Evolutionary conservation across 306 rosid genomes (phyloP).

Genomic region (barrel medic (Medicago truncatula)): MtrunA17r5.0-ANR NC_053045.1:43470001-43470500

Average conservation of each 20-base stretch:
- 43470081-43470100: constrained; percentile 3
- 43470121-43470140: neutral
- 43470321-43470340: neutral
- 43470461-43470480: neutral
- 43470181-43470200: neutral
- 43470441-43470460: neutral
- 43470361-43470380: neutral
- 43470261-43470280: neutral
- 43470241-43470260: neutral
- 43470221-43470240: neutral
- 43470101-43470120: constrained; percentile 3
- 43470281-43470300: neutral
- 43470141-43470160: neutral
- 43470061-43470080: neutral
- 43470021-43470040: neutral
- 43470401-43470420: neutral
- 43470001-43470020: neutral
- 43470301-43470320: neutral
- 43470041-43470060: neutral
- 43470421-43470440: neutral
- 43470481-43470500: neutral
- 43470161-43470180: neutral
- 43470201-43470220: neutral
- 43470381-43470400: neutral
- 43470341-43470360: neutral